A percentile compares a stretch with the other conserved stretches of the same genome.
Evolutionary conservation across 2,329 filamentous ascomycete species (phyloP).

Genomic region (Colletotrichum higginsianum): DNA sequence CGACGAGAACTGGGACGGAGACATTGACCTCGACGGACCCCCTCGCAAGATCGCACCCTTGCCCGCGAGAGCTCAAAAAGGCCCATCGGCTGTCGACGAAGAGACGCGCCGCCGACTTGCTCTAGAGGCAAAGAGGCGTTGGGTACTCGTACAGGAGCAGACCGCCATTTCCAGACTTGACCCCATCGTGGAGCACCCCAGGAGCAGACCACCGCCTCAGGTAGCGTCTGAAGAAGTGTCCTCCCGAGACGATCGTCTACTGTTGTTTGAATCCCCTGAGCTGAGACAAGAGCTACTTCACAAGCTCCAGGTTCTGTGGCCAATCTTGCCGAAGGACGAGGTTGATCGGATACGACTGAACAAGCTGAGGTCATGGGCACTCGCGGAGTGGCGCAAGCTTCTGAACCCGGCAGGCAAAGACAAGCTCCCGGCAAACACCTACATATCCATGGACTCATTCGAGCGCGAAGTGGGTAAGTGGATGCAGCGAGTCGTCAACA

Average conservation of each 20-base stretch:
- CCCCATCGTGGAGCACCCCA: neutral
- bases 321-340: neutral
- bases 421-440: neutral
- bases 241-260: neutral
- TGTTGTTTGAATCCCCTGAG: neutral
- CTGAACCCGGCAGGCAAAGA: neutral
- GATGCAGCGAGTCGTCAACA: neutral
- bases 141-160: neutral
- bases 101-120: neutral
- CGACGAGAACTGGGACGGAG: neutral
- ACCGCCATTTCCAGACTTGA: neutral
- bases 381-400: slow-evolving; percentile 1
- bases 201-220: neutral
- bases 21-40: neutral
- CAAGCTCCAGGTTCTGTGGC: slow-evolving; percentile 1
- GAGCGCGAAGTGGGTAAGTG: neutral
- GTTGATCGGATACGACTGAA: neutral
- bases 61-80: neutral
- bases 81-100: neutral
- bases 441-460: slow-evolving; percentile 1
- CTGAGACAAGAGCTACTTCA: neutral
- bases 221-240: neutral
- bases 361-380: neutral
- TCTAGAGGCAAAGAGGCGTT: neutral
- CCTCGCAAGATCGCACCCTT: neutral